Evolutionary conservation across 192 early-diverging fungal genomes (phyloP).

Genomic region (Geranomyces variabilis): DNA sequence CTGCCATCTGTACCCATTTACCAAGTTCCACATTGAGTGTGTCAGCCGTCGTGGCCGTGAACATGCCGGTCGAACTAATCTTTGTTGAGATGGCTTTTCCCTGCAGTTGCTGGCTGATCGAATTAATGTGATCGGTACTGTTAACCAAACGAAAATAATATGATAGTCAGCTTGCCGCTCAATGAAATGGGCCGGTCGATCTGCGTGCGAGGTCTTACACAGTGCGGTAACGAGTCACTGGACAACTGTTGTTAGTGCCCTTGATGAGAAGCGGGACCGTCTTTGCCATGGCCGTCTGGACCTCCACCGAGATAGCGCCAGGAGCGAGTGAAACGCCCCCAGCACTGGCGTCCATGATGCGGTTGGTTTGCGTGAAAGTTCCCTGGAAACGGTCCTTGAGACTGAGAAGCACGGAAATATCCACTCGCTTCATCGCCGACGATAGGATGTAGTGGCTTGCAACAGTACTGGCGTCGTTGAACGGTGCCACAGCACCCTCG

Average conservation of each 20-base stretch:
- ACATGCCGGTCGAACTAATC: conserved; percentile 4
- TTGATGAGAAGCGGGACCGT: conserved; percentile 5
- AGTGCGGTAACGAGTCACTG: conserved; percentile 9
- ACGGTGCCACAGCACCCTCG: conserved; percentile 22
- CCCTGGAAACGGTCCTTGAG: conserved; percentile 22
- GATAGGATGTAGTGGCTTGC: conserved; percentile 30
- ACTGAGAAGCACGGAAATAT: conserved; percentile 7
- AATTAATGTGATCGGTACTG: conserved; percentile 14
- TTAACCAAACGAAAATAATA: neutral
- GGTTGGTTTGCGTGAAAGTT: conserved; percentile 5
- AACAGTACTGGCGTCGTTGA: conserved; percentile 20
- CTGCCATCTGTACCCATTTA: conserved; percentile 1
- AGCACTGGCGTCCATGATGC: conserved; percentile 18
- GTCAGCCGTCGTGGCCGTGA: conserved; percentile 4
- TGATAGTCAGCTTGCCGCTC: neutral
- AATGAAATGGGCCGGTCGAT: neutral
- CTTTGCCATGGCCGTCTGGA: neutral
- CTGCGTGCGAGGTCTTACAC: neutral
- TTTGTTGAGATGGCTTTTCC: conserved; percentile 18
- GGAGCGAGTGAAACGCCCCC: conserved; percentile 5
- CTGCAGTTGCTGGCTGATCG: conserved; percentile 23
- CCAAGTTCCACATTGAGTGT: neutral
- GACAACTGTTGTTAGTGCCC: neutral
- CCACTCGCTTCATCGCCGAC: conserved; percentile 28
- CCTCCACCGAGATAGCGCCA: neutral